Percentiles rank a stretch among this genome's conserved stretches.
These are phyloP conservation scores for Wickerhamiella brachini DNA, from an alignment of 805 yeast species.

Conservation along the genomic window DNA sequence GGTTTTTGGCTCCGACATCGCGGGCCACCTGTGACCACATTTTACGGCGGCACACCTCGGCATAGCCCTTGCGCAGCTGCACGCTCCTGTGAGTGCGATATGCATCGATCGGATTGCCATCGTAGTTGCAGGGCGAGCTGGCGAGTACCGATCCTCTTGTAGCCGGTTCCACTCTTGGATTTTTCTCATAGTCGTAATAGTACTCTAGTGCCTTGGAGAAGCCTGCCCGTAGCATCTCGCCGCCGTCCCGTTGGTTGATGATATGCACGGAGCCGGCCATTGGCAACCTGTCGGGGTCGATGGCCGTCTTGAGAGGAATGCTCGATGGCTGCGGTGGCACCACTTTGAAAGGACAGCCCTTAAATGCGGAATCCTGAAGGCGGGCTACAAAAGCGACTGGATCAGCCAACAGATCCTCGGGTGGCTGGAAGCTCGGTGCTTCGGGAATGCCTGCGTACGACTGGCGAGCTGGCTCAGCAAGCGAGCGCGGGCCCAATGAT, in stretches of 20 bases:
- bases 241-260: background rate
- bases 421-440: background rate
- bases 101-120: constrained; percentile 28
- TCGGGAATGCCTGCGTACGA: background rate
- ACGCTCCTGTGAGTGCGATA: constrained; percentile 45
- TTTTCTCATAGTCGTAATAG: background rate
- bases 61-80: constrained; percentile 49
- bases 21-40: constrained; percentile 73
- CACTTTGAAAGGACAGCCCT: background rate
- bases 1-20: constrained; percentile 61
- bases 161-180: background rate
- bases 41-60: constrained; percentile 43
- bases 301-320: background rate
- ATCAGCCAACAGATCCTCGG: background rate
- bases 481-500: background rate
- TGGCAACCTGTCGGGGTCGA: background rate
- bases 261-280: background rate
- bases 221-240: background rate
- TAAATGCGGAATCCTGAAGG: background rate
- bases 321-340: background rate
- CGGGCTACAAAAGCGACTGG: background rate
- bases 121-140: background rate
- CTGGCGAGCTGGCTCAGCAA: background rate
- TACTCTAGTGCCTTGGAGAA: background rate
- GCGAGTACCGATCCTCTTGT: background rate